Base-by-base conservation (phyloP, 1,284 basidiomycete genomes). In the Rhodotorula sp. region DNA sequence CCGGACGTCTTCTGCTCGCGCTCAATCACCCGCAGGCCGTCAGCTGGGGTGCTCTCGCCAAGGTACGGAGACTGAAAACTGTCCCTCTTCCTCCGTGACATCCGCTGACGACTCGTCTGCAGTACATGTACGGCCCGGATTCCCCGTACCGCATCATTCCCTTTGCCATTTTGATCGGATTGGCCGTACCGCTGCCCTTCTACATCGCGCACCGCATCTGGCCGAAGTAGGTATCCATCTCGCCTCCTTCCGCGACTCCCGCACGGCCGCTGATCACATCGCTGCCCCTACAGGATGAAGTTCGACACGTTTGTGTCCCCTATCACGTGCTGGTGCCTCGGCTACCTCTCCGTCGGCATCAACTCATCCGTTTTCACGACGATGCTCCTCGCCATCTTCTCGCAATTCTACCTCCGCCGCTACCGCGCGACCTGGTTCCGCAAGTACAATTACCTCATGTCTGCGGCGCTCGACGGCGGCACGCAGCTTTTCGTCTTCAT, bases 1-100 rank as follows among this genome's bases (percentile, higher is more conserved):
- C 39, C 15, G 39, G 9, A 39, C 39, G 39, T 39, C 15, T 39
- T 15, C 15, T 7, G 15, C 39, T 39, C 39, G 9, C 15, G 7
- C 39, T 39, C 15, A n/a, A 7, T 39, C 39, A 9, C 15, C 9
- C 39, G 15, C 39, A 87, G 58, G 88, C 89, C 0, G 83, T 90
- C 37, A 79, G 89, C 74, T 88, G 89, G 89, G 81, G 87, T 72
- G 87, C 87, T 5, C 83, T 90, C 27, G 86, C 87, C 34, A 84
- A 84, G 34, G 59, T 50, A 13, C 55, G 55, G 13, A 10, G 39
- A 25, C 56, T 58, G n/a, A n/a, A n/a, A n/a, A n/a, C 29, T 32
- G 39, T 41, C 27, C 56, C 29, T 15, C 15, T n/a, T n/a, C 2
- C 55, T 15, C 36, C 39, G 9, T 56, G 29, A 21, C 36, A 37